Evolutionary conservation across 192 early-diverging fungal genomes (phyloP).

Genomic region (Entomortierella beljakovae): DNA sequence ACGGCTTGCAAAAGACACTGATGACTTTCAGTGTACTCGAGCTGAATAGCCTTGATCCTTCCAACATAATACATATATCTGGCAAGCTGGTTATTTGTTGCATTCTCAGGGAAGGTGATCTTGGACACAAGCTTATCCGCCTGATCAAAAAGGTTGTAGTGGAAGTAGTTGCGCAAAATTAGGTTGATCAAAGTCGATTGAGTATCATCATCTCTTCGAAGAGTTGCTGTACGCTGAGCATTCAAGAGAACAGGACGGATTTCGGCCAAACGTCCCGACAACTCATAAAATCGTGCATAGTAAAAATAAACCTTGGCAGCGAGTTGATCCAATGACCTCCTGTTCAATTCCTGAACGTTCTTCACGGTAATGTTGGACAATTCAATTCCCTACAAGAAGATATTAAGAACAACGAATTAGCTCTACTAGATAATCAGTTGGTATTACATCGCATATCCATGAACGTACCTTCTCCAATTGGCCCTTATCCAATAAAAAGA

Average conservation of each 20-base stretch:
- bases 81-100: slow-evolving; percentile 93
- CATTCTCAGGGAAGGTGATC: slow-evolving; percentile 88
- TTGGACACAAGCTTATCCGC: slow-evolving; percentile 97
- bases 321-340: slow-evolving; percentile 91
- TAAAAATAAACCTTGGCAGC: slow-evolving; percentile 94
- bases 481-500: slow-evolving; percentile 86
- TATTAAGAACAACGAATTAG: too few species aligned
- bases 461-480: slow-evolving; percentile 70
- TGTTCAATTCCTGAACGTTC: slow-evolving; percentile 75
- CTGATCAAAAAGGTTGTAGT: slow-evolving; percentile 96
- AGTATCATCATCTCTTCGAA: slow-evolving; percentile 91
- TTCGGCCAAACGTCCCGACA: slow-evolving; percentile 75
- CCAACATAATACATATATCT: slow-evolving; percentile 98
- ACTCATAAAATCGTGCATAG: slow-evolving; percentile 91
- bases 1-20: slow-evolving; percentile 91
- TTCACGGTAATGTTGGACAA: slow-evolving; percentile 76
- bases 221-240: slow-evolving; percentile 91
- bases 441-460: background rate
- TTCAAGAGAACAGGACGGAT: slow-evolving; percentile 83
- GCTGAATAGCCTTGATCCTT: slow-evolving; percentile 96
- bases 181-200: slow-evolving; percentile 88
- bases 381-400: slow-evolving; percentile 67
- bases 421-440: too few species aligned
- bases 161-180: slow-evolving; percentile 91
- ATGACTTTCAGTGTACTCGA: slow-evolving; percentile 96